Base-by-base conservation (phyloP, 1,139 yeast species). In the Arxiozyma slooffiae region DNA sequence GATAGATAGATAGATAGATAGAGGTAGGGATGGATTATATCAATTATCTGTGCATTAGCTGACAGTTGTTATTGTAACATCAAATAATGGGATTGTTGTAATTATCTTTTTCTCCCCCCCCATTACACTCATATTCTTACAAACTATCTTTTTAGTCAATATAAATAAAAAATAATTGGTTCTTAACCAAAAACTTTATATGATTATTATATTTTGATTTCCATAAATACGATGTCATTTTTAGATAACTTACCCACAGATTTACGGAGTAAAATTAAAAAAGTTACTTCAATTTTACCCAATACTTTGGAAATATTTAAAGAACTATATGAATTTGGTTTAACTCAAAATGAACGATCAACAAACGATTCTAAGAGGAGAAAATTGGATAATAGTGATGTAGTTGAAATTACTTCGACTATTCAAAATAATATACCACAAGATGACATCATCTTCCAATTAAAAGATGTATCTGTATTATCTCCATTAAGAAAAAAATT, bases 401-500 rank as follows among this genome's bases (percentile, higher is more conserved):
- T 11, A 24, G 16, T 2, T 16, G 18, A 11, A 4, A 9, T 14
- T 7, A 17, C 7, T 8, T 4, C 23, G n/a, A 34, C 36, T 16
- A 22, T 30, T 30, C n/a, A 49, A 38, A 7, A 18, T 30, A 42
- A 4, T 14, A 20, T 34, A 2, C 20, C 45, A 14, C 45, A 42
- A 30, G 45, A 50, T 44, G 47, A 52, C 41, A 66, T 75, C 1
- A 71, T 76, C 24, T 68, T 77, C 48, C 75, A 74, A 53, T 58
- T 77, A 14, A 70, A 71, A 21, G 78, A 76, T 17, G 65, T 76
- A 1, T 75, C 81, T 1, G 71, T 76, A 38, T 74, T 76, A 49
- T 74, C 80, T 0, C 81, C 81, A 7, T 51, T 77, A 34, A 69
- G 81, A 52, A 77, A 76, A 62, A 77, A 75, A 58, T 53, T 77